A percentile compares a stretch with the other conserved stretches of the same genome.
Conservation (phyloP, 495 filamentous ascomycete genomes). For the Lindgomyces ingoldianus region DNA sequence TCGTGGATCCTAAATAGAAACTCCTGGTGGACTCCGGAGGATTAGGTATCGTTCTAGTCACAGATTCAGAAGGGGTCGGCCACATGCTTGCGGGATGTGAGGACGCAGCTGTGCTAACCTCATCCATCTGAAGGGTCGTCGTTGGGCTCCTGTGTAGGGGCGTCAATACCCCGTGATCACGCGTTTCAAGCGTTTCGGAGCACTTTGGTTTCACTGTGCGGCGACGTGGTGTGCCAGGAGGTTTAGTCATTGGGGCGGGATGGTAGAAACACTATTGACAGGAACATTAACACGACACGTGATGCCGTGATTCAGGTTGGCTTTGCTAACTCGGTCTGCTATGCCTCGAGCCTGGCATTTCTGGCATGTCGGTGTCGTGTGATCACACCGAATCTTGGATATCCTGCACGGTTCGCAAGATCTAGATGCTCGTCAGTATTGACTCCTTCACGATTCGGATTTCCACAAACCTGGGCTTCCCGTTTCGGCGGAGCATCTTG, state of each 20-base stretch:
- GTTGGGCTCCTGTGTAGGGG: conserved; percentile 6
- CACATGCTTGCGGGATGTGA: neutral
- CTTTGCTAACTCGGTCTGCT: conserved; percentile 21
- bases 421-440: conserved; percentile 15
- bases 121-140: conserved; percentile 8
- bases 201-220: conserved; percentile 18
- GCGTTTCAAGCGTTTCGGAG: conserved; percentile 18
- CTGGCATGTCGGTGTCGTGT: conserved; percentile 24
- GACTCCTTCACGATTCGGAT: neutral
- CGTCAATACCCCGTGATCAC: conserved; percentile 16
- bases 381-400: conserved; percentile 31
- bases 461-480: conserved; percentile 29
- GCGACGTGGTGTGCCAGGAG: conserved; percentile 22
- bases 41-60: conserved; percentile 1
- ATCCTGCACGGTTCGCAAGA: conserved; percentile 33
- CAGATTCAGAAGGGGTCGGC: conserved; percentile 22
- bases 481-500: conserved; percentile 33
- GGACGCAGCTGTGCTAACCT: neutral
- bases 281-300: conserved; percentile 3
- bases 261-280: conserved; percentile 27
- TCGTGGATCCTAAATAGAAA: conserved; percentile 32
- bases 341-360: conserved; percentile 32
- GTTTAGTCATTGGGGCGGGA: conserved; percentile 34
- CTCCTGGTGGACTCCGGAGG: neutral
- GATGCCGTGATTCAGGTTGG: neutral